A percentile compares a stretch with the other conserved stretches of the same genome.
phyloP scores from a whole-genome alignment of 805 yeast species.

The Ogataea methylovora region DNA sequence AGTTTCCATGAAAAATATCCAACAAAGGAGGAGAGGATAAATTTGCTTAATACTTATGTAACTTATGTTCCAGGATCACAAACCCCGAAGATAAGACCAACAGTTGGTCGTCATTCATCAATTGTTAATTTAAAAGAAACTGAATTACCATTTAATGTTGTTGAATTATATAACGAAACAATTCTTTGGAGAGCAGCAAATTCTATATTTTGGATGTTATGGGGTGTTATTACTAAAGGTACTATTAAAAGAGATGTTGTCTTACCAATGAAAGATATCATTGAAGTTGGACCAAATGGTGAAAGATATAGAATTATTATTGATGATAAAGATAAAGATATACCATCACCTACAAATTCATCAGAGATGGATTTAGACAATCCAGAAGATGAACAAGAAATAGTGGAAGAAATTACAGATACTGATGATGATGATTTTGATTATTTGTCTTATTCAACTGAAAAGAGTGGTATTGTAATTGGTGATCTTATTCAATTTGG shows the following conservation, averaged over 20 bases:
- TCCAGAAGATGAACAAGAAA: constrained; percentile 19
- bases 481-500: constrained; percentile 67
- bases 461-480: constrained; percentile 66
- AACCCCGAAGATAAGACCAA: constrained; percentile 14
- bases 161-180: constrained; percentile 53
- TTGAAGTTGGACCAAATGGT: constrained; percentile 50
- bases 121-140: constrained; percentile 29
- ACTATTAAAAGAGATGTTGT: constrained; percentile 6
- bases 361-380: constrained; percentile 16
- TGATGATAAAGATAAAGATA: constrained; percentile 17
- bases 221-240: constrained; percentile 66
- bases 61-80: constrained; percentile 40
- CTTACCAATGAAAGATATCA: constrained; percentile 14
- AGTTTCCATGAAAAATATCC: constrained; percentile 61
- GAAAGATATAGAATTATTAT: constrained; percentile 33
- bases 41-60: constrained; percentile 71
- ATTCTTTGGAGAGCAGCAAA: constrained; percentile 76
- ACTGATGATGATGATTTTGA: constrained; percentile 60
- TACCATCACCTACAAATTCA: no score
- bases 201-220: constrained; percentile 74
- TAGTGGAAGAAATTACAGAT: constrained; percentile 18
- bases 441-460: constrained; percentile 64
- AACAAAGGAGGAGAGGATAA: constrained; percentile 53
- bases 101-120: constrained; percentile 19
- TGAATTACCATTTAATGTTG: constrained; percentile 29